Base-by-base conservation (phyloP, 1,284 basidiomycete genomes). In the Volvariella volvacea region DNA sequence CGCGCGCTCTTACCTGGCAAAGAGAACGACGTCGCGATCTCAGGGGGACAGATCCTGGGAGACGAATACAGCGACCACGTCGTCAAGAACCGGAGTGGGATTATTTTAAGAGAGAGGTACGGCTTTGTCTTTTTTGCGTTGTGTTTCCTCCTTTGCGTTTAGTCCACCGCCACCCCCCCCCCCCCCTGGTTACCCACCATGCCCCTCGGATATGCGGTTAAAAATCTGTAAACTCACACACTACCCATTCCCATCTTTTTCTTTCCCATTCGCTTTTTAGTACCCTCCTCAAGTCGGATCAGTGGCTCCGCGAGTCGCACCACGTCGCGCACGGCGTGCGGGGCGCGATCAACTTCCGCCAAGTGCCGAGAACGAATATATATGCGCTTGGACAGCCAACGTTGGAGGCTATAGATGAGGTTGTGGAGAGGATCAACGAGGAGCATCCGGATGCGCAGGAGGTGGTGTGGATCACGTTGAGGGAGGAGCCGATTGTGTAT, bases 51-150 rank as follows among this genome's bases (percentile, higher is more conserved):
- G 56, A 80, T 95, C 20, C 71, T 94, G 2, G 93, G 92, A 12
- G 92, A 95, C 58, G 93, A 97, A 60, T 97, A 92, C 70, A 91
- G 90, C 3, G 88, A 90, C 43, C 89, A 93, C 59, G 90, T 97
- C 31, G 82, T 98, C 33, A 88, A 88, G 71, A 90, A 92, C 58
- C 84, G 94, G n/a, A 85, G 79, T 48, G 93, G 94, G 0, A 92
- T 97, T 57, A 94, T 96, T 58, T 67, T 98, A 15, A 79, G 94
- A 32, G 86, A 92, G 62, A 78, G 87, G 89, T 84, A 54, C 40
- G 77, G 66, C 19, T 33, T 22, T 14, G 22, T 25, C 44, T 38
- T 9, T 28, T 36, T 43, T 25, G 41, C 12, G 37, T 14, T 39
- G 28, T 39, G 38, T 15, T 43, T 38, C n/a, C 43, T 47, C 30